These are phyloP conservation scores for Cryptococcus sp. DNA, from an alignment of 1,284 basidiomycete species.

Conservation along the genomic window DNA sequence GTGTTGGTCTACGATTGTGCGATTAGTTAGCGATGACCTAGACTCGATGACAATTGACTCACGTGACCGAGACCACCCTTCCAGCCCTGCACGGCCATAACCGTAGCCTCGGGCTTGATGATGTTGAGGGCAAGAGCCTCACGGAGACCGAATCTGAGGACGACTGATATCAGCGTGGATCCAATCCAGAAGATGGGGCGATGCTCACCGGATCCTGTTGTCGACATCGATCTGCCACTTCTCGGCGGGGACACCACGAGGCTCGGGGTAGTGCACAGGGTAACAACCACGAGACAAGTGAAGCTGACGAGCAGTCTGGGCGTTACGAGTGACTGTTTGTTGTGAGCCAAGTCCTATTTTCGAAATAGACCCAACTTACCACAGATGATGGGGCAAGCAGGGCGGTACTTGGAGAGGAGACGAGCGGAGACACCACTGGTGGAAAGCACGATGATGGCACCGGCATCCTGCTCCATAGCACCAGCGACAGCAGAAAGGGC, in stretches of 20 bases:
- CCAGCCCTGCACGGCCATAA: conserved; percentile 98
- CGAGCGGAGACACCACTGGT: conserved; percentile 97
- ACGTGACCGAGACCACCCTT: conserved; percentile 91
- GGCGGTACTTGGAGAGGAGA: conserved; percentile 95
- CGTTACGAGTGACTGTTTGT: conserved; percentile 82
- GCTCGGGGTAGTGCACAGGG: conserved; percentile 91
- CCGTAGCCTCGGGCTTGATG: conserved; percentile 83
- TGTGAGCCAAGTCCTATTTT: neutral
- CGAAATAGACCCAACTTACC: conserved; percentile 58
- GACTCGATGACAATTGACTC: conserved; percentile 43
- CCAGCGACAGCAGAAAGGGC: conserved; percentile 92
- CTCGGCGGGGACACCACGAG: conserved; percentile 77
- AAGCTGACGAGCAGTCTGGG: conserved; percentile 93
- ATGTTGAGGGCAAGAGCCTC: conserved; percentile 85
- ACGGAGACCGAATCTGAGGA: conserved; percentile 84
- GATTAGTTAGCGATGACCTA: conserved; percentile 17
- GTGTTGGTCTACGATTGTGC: conserved; percentile 48
- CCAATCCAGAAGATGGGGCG: neutral
- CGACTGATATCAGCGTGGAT: conserved; percentile 47
- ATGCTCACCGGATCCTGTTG: conserved; percentile 51
- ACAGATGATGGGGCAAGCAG: conserved; percentile 89
- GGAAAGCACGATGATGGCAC: conserved; percentile 93
- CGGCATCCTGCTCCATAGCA: conserved; percentile 88
- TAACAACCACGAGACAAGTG: conserved; percentile 97
- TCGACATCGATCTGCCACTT: conserved; percentile 97